Percentiles rank a stretch among this genome's conserved stretches.
Evolutionary conservation across 2,329 filamentous ascomycete genomes (phyloP).

Genomic region (Botryosphaeria dothidea): DNA sequence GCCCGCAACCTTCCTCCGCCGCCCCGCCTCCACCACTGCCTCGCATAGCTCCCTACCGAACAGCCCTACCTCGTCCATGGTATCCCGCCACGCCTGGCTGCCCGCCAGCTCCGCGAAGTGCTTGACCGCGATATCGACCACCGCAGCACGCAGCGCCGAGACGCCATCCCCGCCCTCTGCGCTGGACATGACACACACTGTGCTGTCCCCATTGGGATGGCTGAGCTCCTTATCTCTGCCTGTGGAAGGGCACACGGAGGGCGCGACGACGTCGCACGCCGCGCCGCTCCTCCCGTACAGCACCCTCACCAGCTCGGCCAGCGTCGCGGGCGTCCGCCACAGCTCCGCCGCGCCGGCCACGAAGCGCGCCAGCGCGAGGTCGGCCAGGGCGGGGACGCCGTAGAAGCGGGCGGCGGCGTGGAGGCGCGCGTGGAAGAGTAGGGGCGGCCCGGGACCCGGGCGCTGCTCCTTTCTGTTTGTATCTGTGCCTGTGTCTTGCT

Average conservation of each 20-base stretch:
- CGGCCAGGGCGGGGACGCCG: neutral
- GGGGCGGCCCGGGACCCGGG: neutral
- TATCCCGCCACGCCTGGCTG: neutral
- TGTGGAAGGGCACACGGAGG: too few relatives aligned
- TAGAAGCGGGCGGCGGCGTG: neutral
- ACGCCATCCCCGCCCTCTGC: neutral
- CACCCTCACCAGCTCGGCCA: neutral
- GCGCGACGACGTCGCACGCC: too few relatives aligned
- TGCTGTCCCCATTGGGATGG: too few relatives aligned
- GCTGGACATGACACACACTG: too few relatives aligned
- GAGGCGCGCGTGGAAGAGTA: neutral
- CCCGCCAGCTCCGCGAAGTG: neutral
- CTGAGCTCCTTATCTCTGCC: too few relatives aligned
- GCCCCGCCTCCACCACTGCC: neutral
- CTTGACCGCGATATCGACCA: neutral
- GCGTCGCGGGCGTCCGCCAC: neutral
- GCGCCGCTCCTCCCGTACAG: neutral
- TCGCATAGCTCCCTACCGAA: neutral
- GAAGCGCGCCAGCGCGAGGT: neutral
- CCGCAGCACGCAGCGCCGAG: neutral
- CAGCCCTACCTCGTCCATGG: neutral
- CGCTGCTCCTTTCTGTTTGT: too few relatives aligned
- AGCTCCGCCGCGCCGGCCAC: neutral
- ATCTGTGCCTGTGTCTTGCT: too few relatives aligned
- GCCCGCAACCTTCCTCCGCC: neutral